Evolutionary conservation across 805 yeast species (phyloP), one percentile per base, ranked within the genome.

Genomic region (Wickerhamiella kurtzmanii): DNA sequence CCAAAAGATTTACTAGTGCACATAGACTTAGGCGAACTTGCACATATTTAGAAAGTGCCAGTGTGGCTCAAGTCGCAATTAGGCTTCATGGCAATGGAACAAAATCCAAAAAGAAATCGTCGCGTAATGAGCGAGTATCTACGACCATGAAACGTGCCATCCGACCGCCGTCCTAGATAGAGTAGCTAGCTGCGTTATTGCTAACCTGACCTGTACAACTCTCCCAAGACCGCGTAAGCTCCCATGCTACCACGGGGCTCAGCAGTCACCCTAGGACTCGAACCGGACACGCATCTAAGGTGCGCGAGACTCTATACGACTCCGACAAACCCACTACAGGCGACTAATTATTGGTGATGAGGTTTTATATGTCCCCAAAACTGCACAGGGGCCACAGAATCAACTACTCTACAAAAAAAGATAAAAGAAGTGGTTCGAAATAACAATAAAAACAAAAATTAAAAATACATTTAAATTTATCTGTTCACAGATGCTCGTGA

Each of bases 181-280:
- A 52, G 43, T 46, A 51, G 60, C 49, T 49, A 55, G 60, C 59
- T 57, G 60, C 60, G 59, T 52, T 57, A 55, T 57, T 56, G 57
- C 60, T 55, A 57, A 53, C 59, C 60, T 57, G 60, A 57, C 60
- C 59, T 17, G 48, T 57, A 53, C 59, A 48, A 45, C 50, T 52
- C 47, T 56, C 54, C 59, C 53, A 57, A 49, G 43, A 54, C 39
- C 46, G 39, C 42, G 42, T 49, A 50, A 44, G 50, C 48, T 39
- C 43, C 53, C 44, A 32, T 49, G 58, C 44, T 57, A 50, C 60
- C 58, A 50, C 40, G 37, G 52, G 48, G 44, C 49, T 49, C 22
- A 48, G 44, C 38, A 44, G 25, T 55, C 49, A 57, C 50, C 60
- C 60, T 49, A 48, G 52, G 59, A 56, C 59, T 57, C 60, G 60